Conservation (phyloP, 1,284 basidiomycete genomes). For the Trichosporon coremiiforme region DNA sequence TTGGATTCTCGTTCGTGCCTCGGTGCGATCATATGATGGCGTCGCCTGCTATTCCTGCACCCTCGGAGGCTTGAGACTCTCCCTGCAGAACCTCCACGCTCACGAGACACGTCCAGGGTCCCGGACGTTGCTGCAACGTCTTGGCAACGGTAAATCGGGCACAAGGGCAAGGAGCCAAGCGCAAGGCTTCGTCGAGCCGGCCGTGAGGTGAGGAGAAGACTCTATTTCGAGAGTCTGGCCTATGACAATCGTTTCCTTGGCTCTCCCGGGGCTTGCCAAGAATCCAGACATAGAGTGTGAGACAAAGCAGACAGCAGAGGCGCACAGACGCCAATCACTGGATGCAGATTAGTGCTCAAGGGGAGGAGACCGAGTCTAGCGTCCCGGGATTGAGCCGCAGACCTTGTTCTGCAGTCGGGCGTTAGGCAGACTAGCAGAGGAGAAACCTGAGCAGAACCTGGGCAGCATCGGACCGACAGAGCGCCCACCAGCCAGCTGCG, state of each 20-base stretch:
- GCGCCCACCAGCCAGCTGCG: background rate
- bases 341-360: background rate
- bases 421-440: background rate
- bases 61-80: background rate
- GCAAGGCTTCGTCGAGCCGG: background rate
- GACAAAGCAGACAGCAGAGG: background rate
- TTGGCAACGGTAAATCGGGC: slow-evolving; percentile 10
- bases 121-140: background rate
- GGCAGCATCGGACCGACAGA: background rate
- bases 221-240: background rate
- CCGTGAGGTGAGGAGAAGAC: background rate
- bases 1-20: background rate
- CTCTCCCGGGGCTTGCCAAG: background rate
- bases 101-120: background rate
- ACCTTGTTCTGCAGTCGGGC: background rate
- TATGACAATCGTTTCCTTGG: background rate
- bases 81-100: background rate
- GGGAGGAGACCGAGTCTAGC: background rate
- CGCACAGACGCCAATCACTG: slow-evolving; percentile 5
- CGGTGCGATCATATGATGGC: slow-evolving; percentile 9
- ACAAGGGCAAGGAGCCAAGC: background rate
- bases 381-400: slow-evolving; percentile 6
- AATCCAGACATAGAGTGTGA: background rate
- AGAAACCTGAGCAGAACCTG: background rate
- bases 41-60: background rate